phyloP scores from a whole-genome alignment of 129 eudicot genomes.

The Artemisia annua region DNA sequence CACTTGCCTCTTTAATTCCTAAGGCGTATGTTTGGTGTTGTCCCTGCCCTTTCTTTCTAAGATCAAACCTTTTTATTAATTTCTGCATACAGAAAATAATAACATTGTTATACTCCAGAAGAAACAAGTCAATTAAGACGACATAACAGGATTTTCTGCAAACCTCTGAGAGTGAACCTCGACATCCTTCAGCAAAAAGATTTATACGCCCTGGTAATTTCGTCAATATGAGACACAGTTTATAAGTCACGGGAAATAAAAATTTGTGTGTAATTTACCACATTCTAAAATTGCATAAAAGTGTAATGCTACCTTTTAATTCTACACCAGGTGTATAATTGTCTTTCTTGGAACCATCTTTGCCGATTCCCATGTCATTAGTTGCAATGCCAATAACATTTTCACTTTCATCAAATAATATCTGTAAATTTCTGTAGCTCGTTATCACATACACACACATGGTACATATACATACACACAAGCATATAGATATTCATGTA shows the following conservation, averaged over 20 bases:
- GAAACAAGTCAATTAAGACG: constrained; percentile 6
- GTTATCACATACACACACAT: not conserved
- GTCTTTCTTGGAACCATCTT: constrained; percentile 77
- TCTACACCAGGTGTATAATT: constrained; percentile 89
- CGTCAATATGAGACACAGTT: not conserved
- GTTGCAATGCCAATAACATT: constrained; percentile 94
- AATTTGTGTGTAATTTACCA: too few species aligned
- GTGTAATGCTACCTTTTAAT: constrained; percentile 60
- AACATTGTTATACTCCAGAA: constrained; percentile 7
- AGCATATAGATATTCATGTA: not conserved
- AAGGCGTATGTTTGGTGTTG: constrained; percentile 98
- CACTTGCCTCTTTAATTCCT: constrained; percentile 92
- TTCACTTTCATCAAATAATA: constrained; percentile 59
- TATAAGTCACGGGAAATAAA: not conserved
- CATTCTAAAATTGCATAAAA: too few species aligned
- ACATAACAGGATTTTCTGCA: constrained; percentile 23
- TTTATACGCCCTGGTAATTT: constrained; percentile 60
- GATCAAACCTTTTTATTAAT: constrained; percentile 61
- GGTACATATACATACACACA: too few species aligned
- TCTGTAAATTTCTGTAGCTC: constrained; percentile 36
- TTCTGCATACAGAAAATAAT: constrained; percentile 41
- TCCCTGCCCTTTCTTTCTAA: constrained; percentile 80
- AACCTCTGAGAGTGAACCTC: constrained; percentile 98
- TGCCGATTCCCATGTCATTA: constrained; percentile 93
- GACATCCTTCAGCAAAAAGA: constrained; percentile 94